Conservation (phyloP, 306 rosid genomes). For the Lagenaria siceraria region DNA sequence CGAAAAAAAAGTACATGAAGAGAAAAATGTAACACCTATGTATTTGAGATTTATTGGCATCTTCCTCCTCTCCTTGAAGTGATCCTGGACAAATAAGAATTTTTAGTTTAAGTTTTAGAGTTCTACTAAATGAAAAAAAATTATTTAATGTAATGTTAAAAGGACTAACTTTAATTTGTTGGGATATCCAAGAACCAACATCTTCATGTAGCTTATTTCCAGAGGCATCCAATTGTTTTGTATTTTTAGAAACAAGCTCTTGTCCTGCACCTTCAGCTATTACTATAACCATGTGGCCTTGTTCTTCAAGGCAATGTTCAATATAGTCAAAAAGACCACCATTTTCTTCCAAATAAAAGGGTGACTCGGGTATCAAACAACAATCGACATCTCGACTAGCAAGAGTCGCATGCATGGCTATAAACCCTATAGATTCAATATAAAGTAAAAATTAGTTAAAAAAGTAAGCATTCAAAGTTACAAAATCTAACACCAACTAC, state of each 20-base stretch:
- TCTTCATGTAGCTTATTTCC: slow-evolving; percentile 33
- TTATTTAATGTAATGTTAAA: too few species aligned
- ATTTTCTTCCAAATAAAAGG: slow-evolving; percentile 46
- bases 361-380: slow-evolving; percentile 71
- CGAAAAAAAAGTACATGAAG: too few species aligned
- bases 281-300: slow-evolving; percentile 66
- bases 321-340: slow-evolving; percentile 49
- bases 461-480: too few species aligned
- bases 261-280: slow-evolving; percentile 71
- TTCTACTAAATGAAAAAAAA: too few species aligned
- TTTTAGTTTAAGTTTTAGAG: too few species aligned
- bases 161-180: slow-evolving; percentile 56
- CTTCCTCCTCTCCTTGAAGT: too few species aligned
- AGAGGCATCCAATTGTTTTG: slow-evolving; percentile 32
- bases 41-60: too few species aligned
- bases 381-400: slow-evolving; percentile 64
- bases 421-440: slow-evolving; percentile 32
- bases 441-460: background rate
- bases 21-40: too few species aligned
- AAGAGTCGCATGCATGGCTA: slow-evolving; percentile 59
- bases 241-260: slow-evolving; percentile 26
- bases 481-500: background rate
- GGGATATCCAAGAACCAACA: slow-evolving; percentile 52
- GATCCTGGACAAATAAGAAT: too few species aligned
- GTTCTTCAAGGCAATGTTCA: too few species aligned